Conservation (phyloP, 2,329 filamentous ascomycete genomes). For the Apiospora marii region DNA sequence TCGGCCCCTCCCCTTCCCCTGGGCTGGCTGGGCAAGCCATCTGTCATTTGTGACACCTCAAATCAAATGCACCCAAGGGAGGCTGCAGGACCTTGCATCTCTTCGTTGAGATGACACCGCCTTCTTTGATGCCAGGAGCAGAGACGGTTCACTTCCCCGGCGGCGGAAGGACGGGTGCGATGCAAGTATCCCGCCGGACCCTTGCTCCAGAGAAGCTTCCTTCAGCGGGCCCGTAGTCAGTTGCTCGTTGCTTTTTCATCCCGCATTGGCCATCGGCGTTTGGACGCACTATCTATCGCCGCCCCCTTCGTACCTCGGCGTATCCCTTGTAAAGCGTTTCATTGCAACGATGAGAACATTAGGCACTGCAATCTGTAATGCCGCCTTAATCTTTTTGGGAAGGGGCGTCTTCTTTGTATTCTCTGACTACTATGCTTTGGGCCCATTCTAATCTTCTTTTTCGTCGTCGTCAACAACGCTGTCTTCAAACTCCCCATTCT, state of each 20-base stretch:
- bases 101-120: not conserved
- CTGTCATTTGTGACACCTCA: slow-evolving; percentile 17
- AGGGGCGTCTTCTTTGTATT: not conserved
- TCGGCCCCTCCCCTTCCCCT: not conserved
- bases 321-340: not conserved
- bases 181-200: slow-evolving; percentile 15
- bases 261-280: not conserved
- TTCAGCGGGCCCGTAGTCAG: not conserved
- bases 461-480: slow-evolving; percentile 30
- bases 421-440: slow-evolving; percentile 15
- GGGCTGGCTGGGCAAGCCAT: not conserved
- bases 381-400: not conserved
- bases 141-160: slow-evolving; percentile 10
- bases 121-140: not conserved
- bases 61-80: slow-evolving; percentile 14
- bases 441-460: slow-evolving; percentile 29
- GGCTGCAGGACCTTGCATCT: not conserved
- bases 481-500: slow-evolving; percentile 35
- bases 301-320: not conserved
- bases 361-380: not conserved
- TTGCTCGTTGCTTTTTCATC: slow-evolving; percentile 3
- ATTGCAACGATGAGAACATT: slow-evolving; percentile 8
- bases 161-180: slow-evolving; percentile 7
- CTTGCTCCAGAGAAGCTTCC: not conserved
- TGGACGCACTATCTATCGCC: not conserved